phyloP scores from a whole-genome alignment of 768 basidiomycete species.

The Tricholoma saponaceum region DNA sequence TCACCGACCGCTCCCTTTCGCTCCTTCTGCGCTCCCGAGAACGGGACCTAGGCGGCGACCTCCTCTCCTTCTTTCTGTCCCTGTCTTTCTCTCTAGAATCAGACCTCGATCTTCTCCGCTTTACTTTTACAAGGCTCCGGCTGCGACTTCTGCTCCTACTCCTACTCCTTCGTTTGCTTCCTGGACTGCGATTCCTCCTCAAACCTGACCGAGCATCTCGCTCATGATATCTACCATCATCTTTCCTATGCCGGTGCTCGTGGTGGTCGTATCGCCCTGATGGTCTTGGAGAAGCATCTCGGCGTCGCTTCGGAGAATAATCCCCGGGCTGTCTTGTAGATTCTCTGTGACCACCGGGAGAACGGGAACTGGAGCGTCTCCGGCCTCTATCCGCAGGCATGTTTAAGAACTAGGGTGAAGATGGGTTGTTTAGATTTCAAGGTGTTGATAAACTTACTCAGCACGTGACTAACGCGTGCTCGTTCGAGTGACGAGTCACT shows the following conservation, averaged over 20 bases:
- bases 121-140: slow-evolving; percentile 27
- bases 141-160: slow-evolving; percentile 24
- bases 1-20: slow-evolving; percentile 28
- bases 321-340: neutral
- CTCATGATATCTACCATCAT: neutral
- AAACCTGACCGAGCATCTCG: neutral
- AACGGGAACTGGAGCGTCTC: neutral
- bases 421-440: too few species aligned
- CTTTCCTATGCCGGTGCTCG: neutral
- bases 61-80: slow-evolving; percentile 26
- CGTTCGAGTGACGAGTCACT: too few species aligned
- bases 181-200: slow-evolving; percentile 16
- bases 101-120: slow-evolving; percentile 31
- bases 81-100: slow-evolving; percentile 27
- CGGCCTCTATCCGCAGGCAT: neutral
- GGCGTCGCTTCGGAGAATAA: neutral
- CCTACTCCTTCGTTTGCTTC: slow-evolving; percentile 19
- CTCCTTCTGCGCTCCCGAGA: slow-evolving; percentile 15
- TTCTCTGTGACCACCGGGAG: neutral
- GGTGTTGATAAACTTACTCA: too few species aligned
- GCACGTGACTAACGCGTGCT: too few species aligned
- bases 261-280: neutral
- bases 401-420: neutral
- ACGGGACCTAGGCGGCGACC: slow-evolving; percentile 30
- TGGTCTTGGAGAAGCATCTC: neutral